A percentile compares a stretch with the other conserved stretches of the same genome.
Conservation (phyloP, 208 protist species). For the Leishmania martiniquensis region DNA sequence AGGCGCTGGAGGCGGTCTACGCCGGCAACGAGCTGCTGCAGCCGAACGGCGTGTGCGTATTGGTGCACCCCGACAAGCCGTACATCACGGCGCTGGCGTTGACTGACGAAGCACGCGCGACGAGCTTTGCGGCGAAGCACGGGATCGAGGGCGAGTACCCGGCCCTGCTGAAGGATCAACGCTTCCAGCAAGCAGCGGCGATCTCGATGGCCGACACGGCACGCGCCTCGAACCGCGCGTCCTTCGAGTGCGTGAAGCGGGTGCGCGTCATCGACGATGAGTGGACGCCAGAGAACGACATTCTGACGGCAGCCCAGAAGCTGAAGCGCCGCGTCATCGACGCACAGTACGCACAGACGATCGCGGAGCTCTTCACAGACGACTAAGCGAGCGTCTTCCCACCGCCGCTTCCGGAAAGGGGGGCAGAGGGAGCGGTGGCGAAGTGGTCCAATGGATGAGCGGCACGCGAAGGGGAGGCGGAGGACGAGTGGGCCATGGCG, state of each 20-base stretch:
- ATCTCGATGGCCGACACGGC: conserved; percentile 56
- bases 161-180: conserved; percentile 55
- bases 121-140: conserved; percentile 52
- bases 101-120: conserved; percentile 49
- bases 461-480: no score
- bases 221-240: conserved; percentile 15
- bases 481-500: no score
- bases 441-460: no score
- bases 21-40: conserved; percentile 56
- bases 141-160: conserved; percentile 35
- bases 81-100: conserved; percentile 74
- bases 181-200: conserved; percentile 56
- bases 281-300: conserved; percentile 86
- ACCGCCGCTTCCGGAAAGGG: no score
- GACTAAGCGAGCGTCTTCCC: conserved; percentile 23
- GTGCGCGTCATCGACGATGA: conserved; percentile 67
- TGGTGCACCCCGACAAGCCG: conserved; percentile 78
- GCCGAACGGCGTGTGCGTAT: conserved; percentile 72
- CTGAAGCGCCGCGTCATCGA: conserved; percentile 75
- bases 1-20: conserved; percentile 83
- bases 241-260: conserved; percentile 59
- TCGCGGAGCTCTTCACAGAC: conserved; percentile 66
- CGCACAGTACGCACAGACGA: conserved; percentile 58
- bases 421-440: no score
- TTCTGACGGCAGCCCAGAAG: conserved; percentile 84